Conservation (phyloP, 306 rosid species). For the Ormosia semicastrata region DNA sequence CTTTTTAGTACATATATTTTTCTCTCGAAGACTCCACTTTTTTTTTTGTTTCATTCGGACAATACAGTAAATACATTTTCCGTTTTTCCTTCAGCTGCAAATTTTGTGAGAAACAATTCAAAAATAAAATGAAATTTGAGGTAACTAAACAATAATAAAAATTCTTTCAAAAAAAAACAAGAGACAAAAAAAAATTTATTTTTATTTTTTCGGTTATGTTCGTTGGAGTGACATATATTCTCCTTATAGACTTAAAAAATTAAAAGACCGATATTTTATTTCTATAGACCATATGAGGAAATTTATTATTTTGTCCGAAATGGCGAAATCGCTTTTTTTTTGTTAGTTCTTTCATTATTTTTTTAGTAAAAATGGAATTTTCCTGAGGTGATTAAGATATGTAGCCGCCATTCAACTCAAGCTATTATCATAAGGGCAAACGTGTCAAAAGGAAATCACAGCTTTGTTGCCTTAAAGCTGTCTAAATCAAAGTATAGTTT, state of each 20-base stretch:
- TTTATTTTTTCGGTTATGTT: neutral
- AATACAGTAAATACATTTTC: neutral
- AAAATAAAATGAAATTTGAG: neutral
- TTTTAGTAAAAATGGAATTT: neutral
- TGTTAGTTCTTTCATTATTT: neutral
- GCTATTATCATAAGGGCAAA: neutral
- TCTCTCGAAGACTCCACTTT: neutral
- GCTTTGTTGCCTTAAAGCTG: constrained; percentile 22
- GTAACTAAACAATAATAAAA: neutral
- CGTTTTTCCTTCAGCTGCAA: neutral
- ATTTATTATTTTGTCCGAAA: neutral
- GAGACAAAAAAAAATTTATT: neutral
- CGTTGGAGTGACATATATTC: constrained; percentile 10
- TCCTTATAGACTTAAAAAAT: neutral
- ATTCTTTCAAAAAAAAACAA: no score
- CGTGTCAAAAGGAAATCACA: neutral
- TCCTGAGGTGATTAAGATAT: neutral
- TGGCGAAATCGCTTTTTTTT: neutral
- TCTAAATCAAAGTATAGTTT: constrained; percentile 21
- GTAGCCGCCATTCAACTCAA: constrained; percentile 1
- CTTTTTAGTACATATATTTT: neutral
- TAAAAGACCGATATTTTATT: neutral
- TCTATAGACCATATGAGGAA: neutral
- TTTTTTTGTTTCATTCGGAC: constrained; percentile 4
- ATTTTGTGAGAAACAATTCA: neutral